Percentiles rank a stretch among this genome's conserved stretches.
Evolutionary conservation across 164 flowering plant species (phyloP).

Genomic region (Echeveria elegans): DNA sequence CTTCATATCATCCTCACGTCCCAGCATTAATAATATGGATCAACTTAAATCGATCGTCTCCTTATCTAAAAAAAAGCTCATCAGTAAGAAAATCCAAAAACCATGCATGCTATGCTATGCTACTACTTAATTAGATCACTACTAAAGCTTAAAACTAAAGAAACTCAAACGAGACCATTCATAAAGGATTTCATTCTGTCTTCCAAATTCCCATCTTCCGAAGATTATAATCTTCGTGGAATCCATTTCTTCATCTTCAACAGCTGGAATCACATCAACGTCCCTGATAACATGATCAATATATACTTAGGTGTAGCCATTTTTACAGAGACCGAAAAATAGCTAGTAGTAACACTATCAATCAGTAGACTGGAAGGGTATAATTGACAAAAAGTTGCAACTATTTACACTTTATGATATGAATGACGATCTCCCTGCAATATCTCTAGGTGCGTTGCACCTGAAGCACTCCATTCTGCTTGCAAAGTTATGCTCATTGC

Average conservation of each 20-base stretch:
- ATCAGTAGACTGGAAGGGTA: neutral
- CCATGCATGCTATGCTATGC: no score
- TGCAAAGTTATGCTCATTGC: conserved; percentile 93
- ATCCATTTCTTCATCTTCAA: neutral
- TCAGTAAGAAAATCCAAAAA: neutral
- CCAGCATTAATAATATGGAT: neutral
- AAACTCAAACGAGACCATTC: neutral
- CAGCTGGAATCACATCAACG: neutral
- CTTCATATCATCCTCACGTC: neutral
- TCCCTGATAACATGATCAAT: neutral
- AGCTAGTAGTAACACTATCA: no score
- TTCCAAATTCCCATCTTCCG: neutral
- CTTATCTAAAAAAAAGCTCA: neutral
- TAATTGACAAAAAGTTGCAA: neutral
- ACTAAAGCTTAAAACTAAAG: no score
- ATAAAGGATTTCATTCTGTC: neutral
- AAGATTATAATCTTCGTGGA: neutral
- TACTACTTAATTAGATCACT: neutral
- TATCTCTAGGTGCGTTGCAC: conserved; percentile 83
- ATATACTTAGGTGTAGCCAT: neutral
- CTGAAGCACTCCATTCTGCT: conserved; percentile 88
- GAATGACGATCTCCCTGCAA: conserved; percentile 11
- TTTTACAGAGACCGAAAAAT: no score
- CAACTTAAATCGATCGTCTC: neutral
- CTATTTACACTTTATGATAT: neutral